Evolutionary conservation across 495 filamentous ascomycete genomes (phyloP).

Genomic region (Hypoxylon lenormandii): DNA sequence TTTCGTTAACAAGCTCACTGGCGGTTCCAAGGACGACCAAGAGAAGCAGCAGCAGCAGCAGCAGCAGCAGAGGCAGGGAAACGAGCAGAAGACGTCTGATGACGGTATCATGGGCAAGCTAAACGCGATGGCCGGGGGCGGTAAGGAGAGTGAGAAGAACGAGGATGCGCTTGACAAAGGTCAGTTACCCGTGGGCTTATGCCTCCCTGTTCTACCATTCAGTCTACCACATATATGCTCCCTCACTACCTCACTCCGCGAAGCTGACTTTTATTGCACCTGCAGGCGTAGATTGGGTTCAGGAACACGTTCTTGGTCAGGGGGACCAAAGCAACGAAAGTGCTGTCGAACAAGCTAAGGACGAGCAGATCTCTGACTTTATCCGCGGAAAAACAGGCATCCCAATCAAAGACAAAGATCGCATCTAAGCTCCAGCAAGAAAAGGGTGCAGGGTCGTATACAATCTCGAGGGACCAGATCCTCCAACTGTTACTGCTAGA

Average conservation of each 20-base stretch:
- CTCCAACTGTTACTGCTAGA: background rate
- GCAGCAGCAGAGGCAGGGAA: slow-evolving; percentile 12
- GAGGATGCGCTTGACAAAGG: slow-evolving; percentile 76
- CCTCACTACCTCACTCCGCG: slow-evolving; percentile 28
- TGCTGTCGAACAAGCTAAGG: slow-evolving; percentile 79
- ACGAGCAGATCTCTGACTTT: slow-evolving; percentile 73
- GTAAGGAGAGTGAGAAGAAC: slow-evolving; percentile 74
- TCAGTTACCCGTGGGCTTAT: slow-evolving; percentile 30
- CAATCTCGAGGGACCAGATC: background rate
- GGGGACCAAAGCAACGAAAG: slow-evolving; percentile 77
- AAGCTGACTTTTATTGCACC: slow-evolving; percentile 2
- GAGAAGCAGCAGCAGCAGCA: slow-evolving; percentile 33
- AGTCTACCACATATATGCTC: too few species aligned
- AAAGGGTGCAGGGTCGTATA: background rate
- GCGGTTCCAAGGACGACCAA: slow-evolving; percentile 33
- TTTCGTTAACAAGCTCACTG: slow-evolving; percentile 56
- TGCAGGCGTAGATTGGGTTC: slow-evolving; percentile 73
- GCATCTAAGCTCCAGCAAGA: slow-evolving; percentile 17
- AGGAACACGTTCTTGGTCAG: slow-evolving; percentile 73
- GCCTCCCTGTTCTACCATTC: background rate
- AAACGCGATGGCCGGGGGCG: slow-evolving; percentile 72
- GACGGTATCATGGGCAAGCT: slow-evolving; percentile 69
- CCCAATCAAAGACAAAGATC: slow-evolving; percentile 71
- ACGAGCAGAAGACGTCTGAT: slow-evolving; percentile 35
- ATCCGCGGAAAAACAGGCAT: slow-evolving; percentile 72